Base-by-base conservation (phyloP, 148 eudicot genomes). In the Silene latifolia region DNA sequence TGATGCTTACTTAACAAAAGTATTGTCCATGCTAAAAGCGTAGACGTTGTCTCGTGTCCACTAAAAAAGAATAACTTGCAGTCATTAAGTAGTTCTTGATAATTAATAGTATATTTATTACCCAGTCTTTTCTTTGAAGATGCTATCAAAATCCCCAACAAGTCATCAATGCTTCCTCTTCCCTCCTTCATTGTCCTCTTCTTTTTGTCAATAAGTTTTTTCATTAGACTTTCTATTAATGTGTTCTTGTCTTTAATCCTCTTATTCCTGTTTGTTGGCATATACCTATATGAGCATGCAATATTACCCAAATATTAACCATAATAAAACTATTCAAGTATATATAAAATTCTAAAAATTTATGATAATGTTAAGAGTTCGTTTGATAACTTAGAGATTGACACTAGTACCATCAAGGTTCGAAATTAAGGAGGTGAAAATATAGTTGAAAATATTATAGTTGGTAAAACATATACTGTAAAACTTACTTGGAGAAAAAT, bases 81-180 rank as follows among this genome's bases (percentile, higher is more conserved):
- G 35, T 79, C 82, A 6, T 53, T 48, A 2, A 79, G 29, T 12
- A 79, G 62, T 25, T 79, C 82, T 7, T 72, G 60, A 13, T 51
- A n/a, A 6, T 57, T 67, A 42, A 73, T 42, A 3, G 42, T 24
- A 15, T 35, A 18, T 8, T 18, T 39, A 35, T 67, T 67, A 61
- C 73, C 77, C 27, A 67, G 66, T 25, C 32, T 32, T 7, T 35
- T n/a, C 47, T 65, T 79, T 0, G 54, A 48, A 48, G 77, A 79
- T 20, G 66, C 81, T 42, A 79, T 66, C 73, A 79, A 20, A 58
- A 74, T 73, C 2, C 81, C 81, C 9, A 79, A 20, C 23, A 79
- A 67, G 32, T 79, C 81, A 46, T 74, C 47, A 17, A 17, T 63
- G 59, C 68, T 21, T 54, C 61, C 65, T 46, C 65, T 76, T 42